These are phyloP conservation scores for Blastocrithidia nonstop DNA, from an alignment of 208 protist genomes.

Conservation along the genomic window DNA sequence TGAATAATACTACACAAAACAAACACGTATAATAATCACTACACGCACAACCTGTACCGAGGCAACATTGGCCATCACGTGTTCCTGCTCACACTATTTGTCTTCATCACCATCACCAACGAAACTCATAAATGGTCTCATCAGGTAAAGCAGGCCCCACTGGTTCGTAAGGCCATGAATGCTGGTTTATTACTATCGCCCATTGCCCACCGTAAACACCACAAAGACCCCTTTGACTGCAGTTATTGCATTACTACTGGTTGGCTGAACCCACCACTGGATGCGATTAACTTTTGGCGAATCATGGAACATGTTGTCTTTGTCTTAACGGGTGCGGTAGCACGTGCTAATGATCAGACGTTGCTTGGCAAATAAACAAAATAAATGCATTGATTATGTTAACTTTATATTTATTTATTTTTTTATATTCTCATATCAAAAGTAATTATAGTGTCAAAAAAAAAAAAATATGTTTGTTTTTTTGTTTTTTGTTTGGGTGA, in stretches of 20 bases:
- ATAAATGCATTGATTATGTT: background rate
- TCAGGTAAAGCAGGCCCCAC: constrained; percentile 34
- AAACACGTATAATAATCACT: constrained; percentile 17
- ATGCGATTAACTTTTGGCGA: constrained; percentile 83
- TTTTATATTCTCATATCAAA: background rate
- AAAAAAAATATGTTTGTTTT: background rate
- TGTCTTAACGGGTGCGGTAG: constrained; percentile 55
- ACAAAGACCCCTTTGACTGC: constrained; percentile 80
- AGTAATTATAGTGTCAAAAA: background rate
- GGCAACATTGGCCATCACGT: constrained; percentile 49
- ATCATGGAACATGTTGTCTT: constrained; percentile 66
- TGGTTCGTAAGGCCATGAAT: constrained; percentile 53
- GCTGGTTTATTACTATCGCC: constrained; percentile 70
- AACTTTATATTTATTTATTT: constrained; percentile 5
- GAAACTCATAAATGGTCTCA: constrained; percentile 92
- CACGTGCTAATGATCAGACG: constrained; percentile 64
- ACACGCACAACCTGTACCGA: constrained; percentile 35
- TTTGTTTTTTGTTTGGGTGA: too few relatives aligned
- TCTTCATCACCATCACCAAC: constrained; percentile 85
- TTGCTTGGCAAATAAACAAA: constrained; percentile 56
- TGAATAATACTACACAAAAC: constrained; percentile 15
- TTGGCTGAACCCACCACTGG: constrained; percentile 85
- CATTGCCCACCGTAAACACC: constrained; percentile 76
- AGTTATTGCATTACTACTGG: constrained; percentile 94
- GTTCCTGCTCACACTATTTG: constrained; percentile 48